These are phyloP conservation scores for Dendrobium huoshanense DNA, from an alignment of 106 monocot genomes.

Conservation along the genomic window DNA sequence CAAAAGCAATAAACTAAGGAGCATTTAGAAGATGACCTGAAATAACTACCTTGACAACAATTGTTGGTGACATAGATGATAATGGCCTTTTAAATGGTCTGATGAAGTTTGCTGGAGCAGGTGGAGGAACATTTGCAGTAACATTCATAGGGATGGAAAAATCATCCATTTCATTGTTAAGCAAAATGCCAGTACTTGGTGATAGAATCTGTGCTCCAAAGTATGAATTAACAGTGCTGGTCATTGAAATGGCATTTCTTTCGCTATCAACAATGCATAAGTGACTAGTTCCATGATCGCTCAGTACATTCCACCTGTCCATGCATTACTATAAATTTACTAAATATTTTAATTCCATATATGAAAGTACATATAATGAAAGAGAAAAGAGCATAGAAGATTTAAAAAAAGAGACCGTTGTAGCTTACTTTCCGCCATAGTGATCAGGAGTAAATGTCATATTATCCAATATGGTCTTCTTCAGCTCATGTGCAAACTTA, in stretches of 20 bases:
- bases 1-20: neutral
- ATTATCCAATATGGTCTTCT: slow-evolving; percentile 66
- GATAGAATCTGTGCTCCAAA: slow-evolving; percentile 70
- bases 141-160: slow-evolving; percentile 60
- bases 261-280: slow-evolving; percentile 67
- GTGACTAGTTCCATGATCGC: slow-evolving; percentile 92
- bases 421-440: slow-evolving; percentile 59
- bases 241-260: slow-evolving; percentile 88
- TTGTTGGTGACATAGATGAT: slow-evolving; percentile 87
- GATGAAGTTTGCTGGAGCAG: slow-evolving; percentile 89
- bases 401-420: neutral
- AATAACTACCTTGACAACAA: slow-evolving; percentile 64
- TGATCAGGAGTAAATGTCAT: slow-evolving; percentile 73
- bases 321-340: neutral
- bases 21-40: neutral
- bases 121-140: slow-evolving; percentile 38
- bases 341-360: neutral
- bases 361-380: neutral
- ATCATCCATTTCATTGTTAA: slow-evolving; percentile 99
- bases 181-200: slow-evolving; percentile 72
- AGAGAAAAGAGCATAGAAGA: neutral
- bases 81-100: slow-evolving; percentile 71
- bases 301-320: slow-evolving; percentile 70
- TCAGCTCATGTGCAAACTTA: slow-evolving; percentile 58
- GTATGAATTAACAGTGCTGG: slow-evolving; percentile 70